phyloP scores from a whole-genome alignment of 352 stramenopile genomes.

The Phytopythium chamaehyphon region DNA sequence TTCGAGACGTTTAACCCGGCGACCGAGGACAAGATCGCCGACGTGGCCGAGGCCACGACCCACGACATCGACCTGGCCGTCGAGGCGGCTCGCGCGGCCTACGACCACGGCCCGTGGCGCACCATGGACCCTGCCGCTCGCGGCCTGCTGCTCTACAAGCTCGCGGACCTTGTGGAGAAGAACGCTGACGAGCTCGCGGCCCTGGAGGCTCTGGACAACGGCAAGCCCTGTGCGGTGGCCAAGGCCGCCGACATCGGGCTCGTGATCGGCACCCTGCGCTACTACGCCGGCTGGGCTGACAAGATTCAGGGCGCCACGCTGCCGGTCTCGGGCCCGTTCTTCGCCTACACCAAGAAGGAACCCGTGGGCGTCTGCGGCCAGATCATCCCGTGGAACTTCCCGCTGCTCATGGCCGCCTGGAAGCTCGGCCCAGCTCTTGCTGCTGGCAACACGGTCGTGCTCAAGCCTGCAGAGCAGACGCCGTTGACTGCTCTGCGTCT shows the following conservation, averaged over 20 bases:
- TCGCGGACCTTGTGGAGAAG: conserved; percentile 29
- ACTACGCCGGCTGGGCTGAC: conserved; percentile 88
- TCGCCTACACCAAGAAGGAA: conserved; percentile 57
- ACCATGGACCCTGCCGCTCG: conserved; percentile 24
- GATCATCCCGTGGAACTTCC: conserved; percentile 98
- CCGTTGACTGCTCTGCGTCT: conserved; percentile 90
- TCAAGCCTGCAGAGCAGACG: conserved; percentile 95
- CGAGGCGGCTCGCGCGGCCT: conserved; percentile 43
- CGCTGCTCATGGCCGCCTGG: conserved; percentile 92
- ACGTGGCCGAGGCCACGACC: conserved; percentile 44
- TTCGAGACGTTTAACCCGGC: conserved; percentile 81
- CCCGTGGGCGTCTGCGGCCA: conserved; percentile 90
- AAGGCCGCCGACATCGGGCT: conserved; percentile 76
- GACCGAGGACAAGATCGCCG: conserved; percentile 66
- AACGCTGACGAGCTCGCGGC: conserved; percentile 54
- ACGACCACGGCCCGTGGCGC: conserved; percentile 55
- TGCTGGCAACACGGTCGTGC: conserved; percentile 88
- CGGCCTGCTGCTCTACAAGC: conserved; percentile 23
- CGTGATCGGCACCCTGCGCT: conserved; percentile 84
- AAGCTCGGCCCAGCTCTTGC: conserved; percentile 90
- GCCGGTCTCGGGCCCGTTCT: conserved; percentile 29
- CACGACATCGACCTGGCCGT: conserved; percentile 71
- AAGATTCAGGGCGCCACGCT: conserved; percentile 73
- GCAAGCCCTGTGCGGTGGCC: conserved; percentile 88
- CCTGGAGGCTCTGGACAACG: conserved; percentile 92